phyloP scores from a whole-genome alignment of 495 filamentous ascomycete genomes.

The Hypomontagnella submonticulosa region DNA sequence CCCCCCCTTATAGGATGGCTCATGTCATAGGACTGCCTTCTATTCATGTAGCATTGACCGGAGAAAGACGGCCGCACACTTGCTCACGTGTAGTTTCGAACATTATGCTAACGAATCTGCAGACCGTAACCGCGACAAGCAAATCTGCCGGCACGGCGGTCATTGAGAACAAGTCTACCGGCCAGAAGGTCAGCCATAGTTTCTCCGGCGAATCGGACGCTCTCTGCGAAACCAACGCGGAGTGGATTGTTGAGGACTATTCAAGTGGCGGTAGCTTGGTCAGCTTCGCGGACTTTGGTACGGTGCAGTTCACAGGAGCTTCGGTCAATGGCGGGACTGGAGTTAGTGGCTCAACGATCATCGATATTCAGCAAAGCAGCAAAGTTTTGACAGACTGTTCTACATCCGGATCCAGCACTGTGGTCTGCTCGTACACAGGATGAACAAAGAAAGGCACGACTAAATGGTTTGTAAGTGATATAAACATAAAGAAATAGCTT shows the following conservation, averaged over 20 bases:
- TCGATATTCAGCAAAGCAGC: conserved; percentile 64
- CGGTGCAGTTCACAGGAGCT: conserved; percentile 60
- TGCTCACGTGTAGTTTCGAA: neutral
- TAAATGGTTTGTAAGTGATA: neutral
- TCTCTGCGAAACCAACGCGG: conserved; percentile 64
- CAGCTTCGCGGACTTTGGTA: conserved; percentile 65
- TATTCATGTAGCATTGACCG: neutral
- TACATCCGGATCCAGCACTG: conserved; percentile 52
- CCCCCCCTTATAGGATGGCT: no score
- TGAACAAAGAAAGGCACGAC: neutral
- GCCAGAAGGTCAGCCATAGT: conserved; percentile 63
- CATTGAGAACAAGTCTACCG: conserved; percentile 66
- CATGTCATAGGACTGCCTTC: neutral
- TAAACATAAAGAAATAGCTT: no score
- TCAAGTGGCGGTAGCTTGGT: conserved; percentile 60
- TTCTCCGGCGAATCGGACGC: conserved; percentile 51
- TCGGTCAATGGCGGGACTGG: conserved; percentile 51
- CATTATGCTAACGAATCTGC: conserved; percentile 1
- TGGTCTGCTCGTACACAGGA: conserved; percentile 46
- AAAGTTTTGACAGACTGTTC: conserved; percentile 60
- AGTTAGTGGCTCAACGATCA: conserved; percentile 55
- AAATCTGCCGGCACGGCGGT: conserved; percentile 63
- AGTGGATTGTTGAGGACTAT: conserved; percentile 77
- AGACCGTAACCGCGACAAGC: conserved; percentile 60
- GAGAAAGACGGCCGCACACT: no score